These are phyloP conservation scores for Rhytidiadelphus loreus DNA, from an alignment of 225 moss, liverwort and hornwort species.

Conservation along the genomic window DNA sequence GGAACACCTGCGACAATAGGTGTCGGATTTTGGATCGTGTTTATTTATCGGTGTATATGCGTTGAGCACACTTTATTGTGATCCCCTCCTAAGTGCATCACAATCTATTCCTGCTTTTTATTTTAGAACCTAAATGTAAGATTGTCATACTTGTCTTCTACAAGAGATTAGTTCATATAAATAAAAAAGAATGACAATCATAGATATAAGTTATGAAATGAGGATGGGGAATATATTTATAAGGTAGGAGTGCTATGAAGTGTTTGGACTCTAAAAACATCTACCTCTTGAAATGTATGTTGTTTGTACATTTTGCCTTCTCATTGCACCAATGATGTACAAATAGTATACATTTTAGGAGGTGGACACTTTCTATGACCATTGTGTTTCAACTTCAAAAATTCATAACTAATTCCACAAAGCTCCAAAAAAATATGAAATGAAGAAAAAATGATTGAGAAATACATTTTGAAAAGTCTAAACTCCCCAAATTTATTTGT, in stretches of 20 bases:
- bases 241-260: background rate
- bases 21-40: accelerated
- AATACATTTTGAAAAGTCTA: background rate
- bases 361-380: background rate
- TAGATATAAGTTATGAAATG: background rate
- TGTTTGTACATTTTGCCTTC: background rate
- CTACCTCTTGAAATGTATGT: accelerated
- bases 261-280: accelerated
- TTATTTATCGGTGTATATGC: background rate
- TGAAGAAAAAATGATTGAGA: no score
- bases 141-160: background rate
- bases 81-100: background rate
- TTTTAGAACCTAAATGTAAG: background rate
- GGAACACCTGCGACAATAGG: no score
- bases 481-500: background rate
- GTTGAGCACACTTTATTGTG: background rate
- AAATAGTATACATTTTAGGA: background rate
- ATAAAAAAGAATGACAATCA: background rate
- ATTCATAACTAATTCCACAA: background rate
- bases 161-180: background rate
- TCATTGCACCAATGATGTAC: background rate
- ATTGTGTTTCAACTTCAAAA: background rate
- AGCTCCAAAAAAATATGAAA: background rate
- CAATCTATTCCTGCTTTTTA: background rate
- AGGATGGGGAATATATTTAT: background rate